phyloP scores from a whole-genome alignment of 345 rosid species.

The Garcia nutans region DNA sequence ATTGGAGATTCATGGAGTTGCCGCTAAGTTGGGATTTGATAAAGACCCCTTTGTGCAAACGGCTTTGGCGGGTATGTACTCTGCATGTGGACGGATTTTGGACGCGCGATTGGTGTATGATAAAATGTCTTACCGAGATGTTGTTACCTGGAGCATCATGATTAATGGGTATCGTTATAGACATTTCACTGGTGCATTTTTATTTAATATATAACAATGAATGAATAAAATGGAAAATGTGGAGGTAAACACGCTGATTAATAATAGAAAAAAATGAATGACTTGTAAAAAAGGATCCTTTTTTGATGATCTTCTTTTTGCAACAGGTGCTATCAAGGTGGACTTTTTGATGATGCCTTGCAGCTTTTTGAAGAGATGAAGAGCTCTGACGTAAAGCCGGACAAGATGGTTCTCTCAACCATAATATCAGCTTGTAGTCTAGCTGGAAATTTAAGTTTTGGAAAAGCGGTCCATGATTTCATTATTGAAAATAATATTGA shows the following conservation, averaged over 20 bases:
- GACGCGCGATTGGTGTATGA: conserved; percentile 56
- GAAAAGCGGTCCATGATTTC: conserved; percentile 46
- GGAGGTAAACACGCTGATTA: too few relatives aligned
- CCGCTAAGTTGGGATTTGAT: conserved; percentile 42
- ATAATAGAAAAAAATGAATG: too few relatives aligned
- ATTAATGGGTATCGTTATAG: conserved; percentile 48
- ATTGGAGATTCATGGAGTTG: conserved; percentile 55
- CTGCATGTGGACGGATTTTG: conserved; percentile 32
- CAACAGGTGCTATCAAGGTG: conserved; percentile 47
- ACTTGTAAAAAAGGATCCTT: too few relatives aligned
- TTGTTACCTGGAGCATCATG: conserved; percentile 62
- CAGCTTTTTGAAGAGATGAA: conserved; percentile 70
- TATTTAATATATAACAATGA: not conserved
- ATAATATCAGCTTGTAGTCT: conserved; percentile 52
- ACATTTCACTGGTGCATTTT: not conserved
- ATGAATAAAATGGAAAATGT: too few relatives aligned
- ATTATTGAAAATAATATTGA: conserved; percentile 37
- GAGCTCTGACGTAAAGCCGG: conserved; percentile 43
- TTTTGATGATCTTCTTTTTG: conserved; percentile 11
- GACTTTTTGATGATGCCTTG: conserved; percentile 47
- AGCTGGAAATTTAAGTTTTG: conserved; percentile 40
- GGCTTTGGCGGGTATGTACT: conserved; percentile 43
- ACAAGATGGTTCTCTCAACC: conserved; percentile 46
- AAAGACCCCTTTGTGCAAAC: conserved; percentile 62
- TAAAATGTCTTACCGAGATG: conserved; percentile 47